Evolutionary conservation across 148 eudicot genomes (phyloP).

Genomic region (Cornus suecica): DNA sequence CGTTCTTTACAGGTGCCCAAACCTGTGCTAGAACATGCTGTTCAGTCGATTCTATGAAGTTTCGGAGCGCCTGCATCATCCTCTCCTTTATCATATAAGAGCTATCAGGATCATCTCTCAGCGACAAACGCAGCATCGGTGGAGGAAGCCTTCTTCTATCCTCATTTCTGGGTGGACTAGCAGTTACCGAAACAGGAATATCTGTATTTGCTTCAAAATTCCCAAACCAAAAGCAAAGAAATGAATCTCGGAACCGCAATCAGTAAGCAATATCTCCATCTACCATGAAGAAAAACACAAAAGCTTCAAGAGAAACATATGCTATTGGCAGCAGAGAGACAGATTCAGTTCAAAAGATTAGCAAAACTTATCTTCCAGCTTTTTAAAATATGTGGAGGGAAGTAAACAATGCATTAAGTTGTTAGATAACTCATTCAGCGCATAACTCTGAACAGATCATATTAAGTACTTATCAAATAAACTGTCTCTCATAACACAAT

Average conservation of each 20-base stretch:
- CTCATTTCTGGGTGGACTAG: conserved; percentile 21
- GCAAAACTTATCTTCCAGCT: neutral
- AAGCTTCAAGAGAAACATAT: neutral
- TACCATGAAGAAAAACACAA: neutral
- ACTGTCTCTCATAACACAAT: too few species aligned
- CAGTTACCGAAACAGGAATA: conserved; percentile 36
- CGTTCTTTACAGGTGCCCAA: conserved; percentile 85
- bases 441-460: too few species aligned
- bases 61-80: conserved; percentile 78
- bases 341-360: neutral
- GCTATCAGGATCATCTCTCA: conserved; percentile 40
- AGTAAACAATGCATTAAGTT: neutral
- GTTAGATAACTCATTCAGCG: too few species aligned
- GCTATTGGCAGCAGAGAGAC: neutral
- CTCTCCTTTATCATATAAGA: conserved; percentile 67
- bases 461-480: too few species aligned
- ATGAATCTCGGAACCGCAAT: neutral
- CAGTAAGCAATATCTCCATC: neutral
- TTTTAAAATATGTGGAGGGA: neutral
- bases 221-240: neutral
- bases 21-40: conserved; percentile 85
- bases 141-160: conserved; percentile 41
- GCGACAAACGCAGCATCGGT: conserved; percentile 36
- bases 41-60: conserved; percentile 72
- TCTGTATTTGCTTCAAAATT: conserved; percentile 24